Percentiles rank a stretch among this genome's conserved stretches.
Evolutionary conservation across 495 filamentous ascomycete species (phyloP).

Genomic region (Hypomontagnella monticulosa): DNA sequence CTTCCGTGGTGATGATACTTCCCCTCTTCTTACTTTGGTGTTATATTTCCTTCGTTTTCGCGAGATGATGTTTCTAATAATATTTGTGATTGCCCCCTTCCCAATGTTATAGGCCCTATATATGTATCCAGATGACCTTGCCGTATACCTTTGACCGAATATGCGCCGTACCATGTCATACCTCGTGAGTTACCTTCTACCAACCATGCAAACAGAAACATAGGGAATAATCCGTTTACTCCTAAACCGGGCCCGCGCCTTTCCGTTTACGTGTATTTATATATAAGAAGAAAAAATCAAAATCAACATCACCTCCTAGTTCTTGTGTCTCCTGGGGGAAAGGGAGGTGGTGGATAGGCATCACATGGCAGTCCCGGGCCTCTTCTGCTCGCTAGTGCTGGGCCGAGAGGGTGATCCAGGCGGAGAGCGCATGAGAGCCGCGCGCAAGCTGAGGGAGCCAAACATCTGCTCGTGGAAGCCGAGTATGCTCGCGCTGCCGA

Average conservation of each 20-base stretch:
- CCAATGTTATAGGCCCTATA: constrained; percentile 1
- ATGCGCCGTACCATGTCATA: not conserved
- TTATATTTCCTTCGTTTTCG: not conserved
- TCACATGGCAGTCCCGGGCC: constrained; percentile 33
- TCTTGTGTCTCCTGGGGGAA: no score
- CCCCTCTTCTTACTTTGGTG: constrained; percentile 9
- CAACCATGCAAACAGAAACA: no score
- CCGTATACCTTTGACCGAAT: not conserved
- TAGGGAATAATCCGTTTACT: no score
- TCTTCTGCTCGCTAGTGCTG: constrained; percentile 8
- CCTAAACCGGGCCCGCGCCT: no score
- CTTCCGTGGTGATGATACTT: not conserved
- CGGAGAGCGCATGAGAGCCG: constrained; percentile 43
- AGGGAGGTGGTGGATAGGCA: no score
- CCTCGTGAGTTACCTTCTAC: no score
- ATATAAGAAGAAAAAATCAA: not conserved
- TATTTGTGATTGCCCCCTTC: not conserved
- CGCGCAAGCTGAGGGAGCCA: constrained; percentile 47
- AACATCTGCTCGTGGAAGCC: constrained; percentile 51
- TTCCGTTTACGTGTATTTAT: not conserved
- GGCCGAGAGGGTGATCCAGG: constrained; percentile 8
- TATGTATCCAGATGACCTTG: constrained; percentile 3
- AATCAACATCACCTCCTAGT: no score
- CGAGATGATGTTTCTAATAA: not conserved
- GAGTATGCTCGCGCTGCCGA: constrained; percentile 53